Evolutionary conservation across 2,329 filamentous ascomycete species (phyloP).

Genomic region (Sporothrix mexicana): DNA sequence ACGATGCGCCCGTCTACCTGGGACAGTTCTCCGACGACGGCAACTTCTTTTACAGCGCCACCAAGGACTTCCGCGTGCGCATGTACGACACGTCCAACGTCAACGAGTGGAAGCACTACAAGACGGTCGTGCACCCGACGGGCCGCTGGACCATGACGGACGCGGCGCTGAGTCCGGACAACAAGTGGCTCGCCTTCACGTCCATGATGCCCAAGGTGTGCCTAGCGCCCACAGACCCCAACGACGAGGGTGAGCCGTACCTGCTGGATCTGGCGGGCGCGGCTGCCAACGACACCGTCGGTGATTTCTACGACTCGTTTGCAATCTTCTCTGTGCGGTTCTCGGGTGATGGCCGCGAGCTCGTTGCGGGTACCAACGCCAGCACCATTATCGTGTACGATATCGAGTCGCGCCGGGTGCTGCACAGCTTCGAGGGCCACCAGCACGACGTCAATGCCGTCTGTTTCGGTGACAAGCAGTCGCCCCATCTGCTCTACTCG

Average conservation of each 20-base stretch:
- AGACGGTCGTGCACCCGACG: constrained; percentile 81
- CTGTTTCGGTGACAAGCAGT: constrained; percentile 87
- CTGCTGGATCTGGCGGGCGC: constrained; percentile 72
- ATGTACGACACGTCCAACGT: constrained; percentile 98
- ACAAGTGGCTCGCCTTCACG: constrained; percentile 88
- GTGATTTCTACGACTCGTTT: constrained; percentile 49
- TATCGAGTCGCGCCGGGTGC: constrained; percentile 76
- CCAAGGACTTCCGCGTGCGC: constrained; percentile 90
- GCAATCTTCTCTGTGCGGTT: constrained; percentile 91
- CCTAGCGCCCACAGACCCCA: constrained; percentile 84
- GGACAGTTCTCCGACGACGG: constrained; percentile 97
- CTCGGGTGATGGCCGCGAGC: constrained; percentile 86
- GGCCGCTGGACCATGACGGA: constrained; percentile 97
- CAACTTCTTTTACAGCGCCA: constrained; percentile 94
- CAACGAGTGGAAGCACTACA: constrained; percentile 95
- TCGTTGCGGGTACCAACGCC: constrained; percentile 86
- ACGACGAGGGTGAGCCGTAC: constrained; percentile 78
- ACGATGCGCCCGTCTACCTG: constrained; percentile 85
- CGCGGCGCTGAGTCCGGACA: constrained; percentile 87
- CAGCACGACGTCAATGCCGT: constrained; percentile 93
- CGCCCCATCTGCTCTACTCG: constrained; percentile 93
- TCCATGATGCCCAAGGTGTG: constrained; percentile 86
- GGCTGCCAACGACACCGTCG: constrained; percentile 42
- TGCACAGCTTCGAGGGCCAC: constrained; percentile 80
- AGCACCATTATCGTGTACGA: constrained; percentile 88